Conservation (phyloP, 371 early-diverging fungal species). For the Coemansia sp. region DNA sequence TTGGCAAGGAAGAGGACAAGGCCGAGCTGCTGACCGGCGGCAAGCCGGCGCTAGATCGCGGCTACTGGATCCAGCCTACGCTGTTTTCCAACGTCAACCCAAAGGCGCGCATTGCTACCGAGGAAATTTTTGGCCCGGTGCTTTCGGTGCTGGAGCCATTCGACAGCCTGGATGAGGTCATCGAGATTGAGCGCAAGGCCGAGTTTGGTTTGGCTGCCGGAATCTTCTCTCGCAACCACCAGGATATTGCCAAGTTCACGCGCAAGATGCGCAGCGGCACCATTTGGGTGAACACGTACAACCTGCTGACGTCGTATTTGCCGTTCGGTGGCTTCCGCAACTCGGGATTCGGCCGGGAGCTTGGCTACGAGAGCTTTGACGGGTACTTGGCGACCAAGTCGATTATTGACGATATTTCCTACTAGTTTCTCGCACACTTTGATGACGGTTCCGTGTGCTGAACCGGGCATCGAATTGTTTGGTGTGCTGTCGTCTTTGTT, state of each 20-base stretch:
- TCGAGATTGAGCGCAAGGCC: constrained; percentile 66
- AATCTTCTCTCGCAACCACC: constrained; percentile 71
- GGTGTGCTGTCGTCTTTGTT: too few species aligned
- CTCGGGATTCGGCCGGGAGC: constrained; percentile 81
- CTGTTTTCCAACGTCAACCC: constrained; percentile 70
- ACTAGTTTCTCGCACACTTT: not conserved
- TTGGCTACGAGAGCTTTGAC: constrained; percentile 69
- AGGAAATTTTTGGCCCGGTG: constrained; percentile 95
- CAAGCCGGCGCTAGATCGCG: constrained; percentile 62
- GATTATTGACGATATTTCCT: constrained; percentile 53
- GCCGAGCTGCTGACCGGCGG: constrained; percentile 65
- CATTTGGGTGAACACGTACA: constrained; percentile 71
- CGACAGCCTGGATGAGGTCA: constrained; percentile 70
- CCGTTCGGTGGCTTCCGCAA: constrained; percentile 91
- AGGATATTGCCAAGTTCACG: constrained; percentile 62
- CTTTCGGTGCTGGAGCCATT: constrained; percentile 74
- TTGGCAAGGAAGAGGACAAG: constrained; percentile 39
- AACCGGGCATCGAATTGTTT: too few species aligned
- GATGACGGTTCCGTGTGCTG: too few species aligned
- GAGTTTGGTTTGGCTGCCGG: constrained; percentile 86
- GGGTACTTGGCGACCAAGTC: constrained; percentile 71
- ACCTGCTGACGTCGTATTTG: constrained; percentile 60
- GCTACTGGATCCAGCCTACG: constrained; percentile 81
- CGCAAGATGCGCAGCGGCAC: constrained; percentile 75
- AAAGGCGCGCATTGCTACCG: constrained; percentile 65